Percentiles rank a stretch among this genome's conserved stretches.
Conservation (phyloP, 1,284 basidiomycete species). For the Kwoniella shivajii region DNA sequence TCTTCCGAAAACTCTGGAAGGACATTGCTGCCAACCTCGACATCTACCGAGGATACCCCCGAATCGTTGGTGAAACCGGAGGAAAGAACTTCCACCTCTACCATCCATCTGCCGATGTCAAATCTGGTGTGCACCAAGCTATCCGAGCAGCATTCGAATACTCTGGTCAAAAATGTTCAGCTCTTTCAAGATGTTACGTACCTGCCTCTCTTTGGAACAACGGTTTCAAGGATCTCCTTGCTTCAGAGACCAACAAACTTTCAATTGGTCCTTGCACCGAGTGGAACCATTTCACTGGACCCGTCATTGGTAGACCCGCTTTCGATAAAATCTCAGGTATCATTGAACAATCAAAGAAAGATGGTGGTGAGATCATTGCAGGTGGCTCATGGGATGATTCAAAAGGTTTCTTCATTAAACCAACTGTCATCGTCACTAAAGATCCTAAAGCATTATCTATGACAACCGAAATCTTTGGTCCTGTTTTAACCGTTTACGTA, state of each 20-base stretch:
- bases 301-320: constrained; percentile 83
- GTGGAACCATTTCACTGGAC: constrained; percentile 88
- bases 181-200: constrained; percentile 88
- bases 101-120: constrained; percentile 82
- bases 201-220: constrained; percentile 80
- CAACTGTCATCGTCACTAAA: constrained; percentile 91
- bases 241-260: constrained; percentile 77
- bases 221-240: constrained; percentile 81
- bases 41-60: constrained; percentile 82
- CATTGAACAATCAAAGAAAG: constrained; percentile 84
- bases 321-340: constrained; percentile 87
- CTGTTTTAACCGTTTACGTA: constrained; percentile 85
- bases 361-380: constrained; percentile 82
- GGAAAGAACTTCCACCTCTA: constrained; percentile 99
- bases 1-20: constrained; percentile 96
- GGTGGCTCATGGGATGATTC: constrained; percentile 85
- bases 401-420: constrained; percentile 90
- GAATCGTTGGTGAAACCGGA: constrained; percentile 92
- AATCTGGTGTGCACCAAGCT: constrained; percentile 84
- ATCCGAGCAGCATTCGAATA: constrained; percentile 95
- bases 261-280: constrained; percentile 78
- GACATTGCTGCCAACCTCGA: constrained; percentile 87
- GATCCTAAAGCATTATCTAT: constrained; percentile 90
- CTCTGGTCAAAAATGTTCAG: constrained; percentile 98
- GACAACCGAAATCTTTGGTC: constrained; percentile 95